These are phyloP conservation scores for Shiraia bambusicola DNA, from an alignment of 2,329 filamentous ascomycete species.

Conservation along the genomic window DNA sequence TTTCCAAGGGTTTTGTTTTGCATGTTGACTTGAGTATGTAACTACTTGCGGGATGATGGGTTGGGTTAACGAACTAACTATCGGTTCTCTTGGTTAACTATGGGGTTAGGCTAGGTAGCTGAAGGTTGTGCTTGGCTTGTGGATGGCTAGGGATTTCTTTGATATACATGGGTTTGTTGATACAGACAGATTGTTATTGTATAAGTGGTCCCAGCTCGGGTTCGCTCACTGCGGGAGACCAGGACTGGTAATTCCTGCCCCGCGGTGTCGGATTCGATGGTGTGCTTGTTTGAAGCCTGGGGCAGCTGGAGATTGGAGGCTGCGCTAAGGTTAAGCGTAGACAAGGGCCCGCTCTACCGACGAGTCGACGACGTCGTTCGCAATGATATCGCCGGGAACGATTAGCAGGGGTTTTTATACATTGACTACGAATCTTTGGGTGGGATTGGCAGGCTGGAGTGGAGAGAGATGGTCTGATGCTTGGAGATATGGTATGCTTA, in stretches of 20 bases:
- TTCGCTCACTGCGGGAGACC: background rate
- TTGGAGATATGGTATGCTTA: no score
- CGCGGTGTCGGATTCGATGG: constrained; percentile 8
- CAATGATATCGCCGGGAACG: background rate
- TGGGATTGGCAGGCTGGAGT: background rate
- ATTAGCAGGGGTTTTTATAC: background rate
- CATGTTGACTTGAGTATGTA: no score
- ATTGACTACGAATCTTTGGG: background rate
- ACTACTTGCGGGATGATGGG: no score
- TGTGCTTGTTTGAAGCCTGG: background rate
- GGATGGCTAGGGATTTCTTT: no score
- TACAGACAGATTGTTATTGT: background rate
- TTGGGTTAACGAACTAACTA: no score
- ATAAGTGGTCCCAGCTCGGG: constrained; percentile 2
- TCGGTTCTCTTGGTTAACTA: no score
- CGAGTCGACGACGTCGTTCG: no score
- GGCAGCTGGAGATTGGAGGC: constrained; percentile 6
- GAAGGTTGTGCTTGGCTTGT: no score
- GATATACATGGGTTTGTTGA: no score
- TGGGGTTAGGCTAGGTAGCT: no score
- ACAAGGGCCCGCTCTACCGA: background rate
- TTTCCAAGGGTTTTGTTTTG: no score
- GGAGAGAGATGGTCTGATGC: background rate
- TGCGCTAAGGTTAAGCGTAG: constrained; percentile 6
- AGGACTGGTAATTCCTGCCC: constrained; percentile 4